Evolutionary conservation across 371 early-diverging fungal genomes (phyloP), one percentile per base, ranked within the genome.

Genomic region (Mortierella sp.): DNA sequence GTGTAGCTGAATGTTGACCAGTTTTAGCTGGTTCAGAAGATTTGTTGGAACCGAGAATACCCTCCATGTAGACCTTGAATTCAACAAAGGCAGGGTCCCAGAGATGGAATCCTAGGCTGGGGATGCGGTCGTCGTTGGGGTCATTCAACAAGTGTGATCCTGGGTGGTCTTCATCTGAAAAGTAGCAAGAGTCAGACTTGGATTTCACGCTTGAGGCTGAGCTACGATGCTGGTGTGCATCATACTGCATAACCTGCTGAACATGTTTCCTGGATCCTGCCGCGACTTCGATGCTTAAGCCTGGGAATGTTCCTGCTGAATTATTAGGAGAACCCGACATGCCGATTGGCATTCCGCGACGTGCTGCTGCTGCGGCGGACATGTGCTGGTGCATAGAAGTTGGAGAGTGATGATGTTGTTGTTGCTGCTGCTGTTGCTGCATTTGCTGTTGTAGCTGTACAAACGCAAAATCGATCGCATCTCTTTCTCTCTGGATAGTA

Each of bases 51-150:
- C 67, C 69, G 67, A 81, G 63, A 22, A 81, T 38, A 0, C 69
- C 55, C 38, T 81, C 82, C 58, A 81, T 72, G 10, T 75, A 81
- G 0, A 69, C 38, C 57, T 81, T 81, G 72, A 81, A 81, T 45
- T 81, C 82, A 43, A 81, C 66, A 45, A 81, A 81, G 4, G 72
- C 69, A 3, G 82, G 82, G 62, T 81, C 82, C 82, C 82, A 81
- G 19, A 81, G 76, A 41, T 81, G 82, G 43, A 81, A 81, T 0
- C 82, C 82, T 0, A 81, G 69, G n/a, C 58, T 76, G 10, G 82
- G 82, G 38, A 81, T 66, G 1, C 72, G 59, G 16, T 81, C 82
- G n/a, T 81, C 82, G 64, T 72, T 71, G 1, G 72, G 63, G 28
- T 81, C 82, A 45, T 63, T 81, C 28, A 72, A 58, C 28, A 76